Base-by-base conservation (phyloP, 768 basidiomycete genomes). In the Dendrothele bispora region DNA sequence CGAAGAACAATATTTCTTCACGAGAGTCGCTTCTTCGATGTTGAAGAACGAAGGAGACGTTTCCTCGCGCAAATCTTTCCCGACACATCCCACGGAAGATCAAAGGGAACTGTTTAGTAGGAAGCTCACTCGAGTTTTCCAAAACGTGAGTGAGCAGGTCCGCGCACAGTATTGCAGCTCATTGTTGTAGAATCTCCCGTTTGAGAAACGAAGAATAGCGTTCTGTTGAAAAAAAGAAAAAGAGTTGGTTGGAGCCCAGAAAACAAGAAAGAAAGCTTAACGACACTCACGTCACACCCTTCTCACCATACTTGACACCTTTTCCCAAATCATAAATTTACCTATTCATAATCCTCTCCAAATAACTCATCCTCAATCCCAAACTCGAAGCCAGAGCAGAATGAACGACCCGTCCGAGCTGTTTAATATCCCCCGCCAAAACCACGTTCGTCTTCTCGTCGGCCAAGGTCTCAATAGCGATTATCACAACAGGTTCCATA, bases 1-100 rank as follows among this genome's bases (percentile, higher is more conserved):
- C 15, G 15, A 46, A 8, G 34, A 49, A 46, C 17, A 60, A 32
- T 85, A 86, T 1, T 57, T 53, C 52, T 76, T 78, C 38, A 86
- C 79, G 38, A 78, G 74, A 0, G 74, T 57, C 0, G 70, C 72
- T 53, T 87, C 84, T 24, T 80, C 73, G 29, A 80, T 73, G 49
- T 88, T 88, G 69, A 86, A 87, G 61, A 84, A 86, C 0, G 83
- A 86, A 1, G 84, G 86, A 0, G 84, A 86, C 0, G 75, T 72
- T 2, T 77, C 75, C 56, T 88, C 84, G n/a, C 83, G 75, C 21
- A 78, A 74, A 55, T 88, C 84, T 53, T 78, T 78, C 15, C 86
- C 85, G 14, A 65, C 55, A 12, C n/a, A 85, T 65, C 3, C 76
- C 71, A 58, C 85, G 80, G 62, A 87, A 84, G 1, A 86, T 62